Base-by-base conservation (phyloP, 164 flowering plant species). In the Piper longum region DNA sequence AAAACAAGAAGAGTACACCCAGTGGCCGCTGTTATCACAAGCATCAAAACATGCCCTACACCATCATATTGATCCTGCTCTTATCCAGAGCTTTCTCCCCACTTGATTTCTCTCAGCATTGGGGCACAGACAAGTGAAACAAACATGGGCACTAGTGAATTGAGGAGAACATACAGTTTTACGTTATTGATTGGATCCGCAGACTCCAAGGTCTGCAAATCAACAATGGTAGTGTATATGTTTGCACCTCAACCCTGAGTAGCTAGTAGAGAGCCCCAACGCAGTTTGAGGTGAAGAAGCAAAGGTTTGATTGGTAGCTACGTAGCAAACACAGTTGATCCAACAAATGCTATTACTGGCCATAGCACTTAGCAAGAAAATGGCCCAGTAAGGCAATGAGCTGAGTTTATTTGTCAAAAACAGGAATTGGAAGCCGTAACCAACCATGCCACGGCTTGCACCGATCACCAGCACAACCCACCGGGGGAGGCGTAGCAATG, bases 261-360 rank as follows among this genome's bases (percentile, higher is more conserved):
- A 93, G 66, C 96, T 86, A 0, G 92, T 81, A 0, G 96, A 74
- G 41, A 93, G 14, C 16, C 96, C 98, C 4, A 83, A 82, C 0
- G 89, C 90, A 7, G 79, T 74, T 51, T 85, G 87, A 5, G 84
- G 77, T 60, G 73, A 58, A 0, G 72, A 63, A 0, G 87, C 81
- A 66, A 93, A 93, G 71, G 85, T 90, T 5, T 61, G 62, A 0
- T 88, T 80, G 16, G 75, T 62, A 1, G 78, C 76, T 1, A 78
- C 52, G 63, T 90, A 88, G 56, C 88, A 83, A 4, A 88, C 98
- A 0, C 97, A 88, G 77, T 93, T 90, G 72, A 93, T 81, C 98
- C 98, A 93, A 59, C 97, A 93, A 13, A 88, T 87, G 75, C 97
- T 83, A 64, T 90, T 93, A 43, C 98, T 97, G 0, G 97, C 87